Evolutionary conservation across 768 basidiomycete species (phyloP).

Genomic region (Auriculariales sp.): DNA sequence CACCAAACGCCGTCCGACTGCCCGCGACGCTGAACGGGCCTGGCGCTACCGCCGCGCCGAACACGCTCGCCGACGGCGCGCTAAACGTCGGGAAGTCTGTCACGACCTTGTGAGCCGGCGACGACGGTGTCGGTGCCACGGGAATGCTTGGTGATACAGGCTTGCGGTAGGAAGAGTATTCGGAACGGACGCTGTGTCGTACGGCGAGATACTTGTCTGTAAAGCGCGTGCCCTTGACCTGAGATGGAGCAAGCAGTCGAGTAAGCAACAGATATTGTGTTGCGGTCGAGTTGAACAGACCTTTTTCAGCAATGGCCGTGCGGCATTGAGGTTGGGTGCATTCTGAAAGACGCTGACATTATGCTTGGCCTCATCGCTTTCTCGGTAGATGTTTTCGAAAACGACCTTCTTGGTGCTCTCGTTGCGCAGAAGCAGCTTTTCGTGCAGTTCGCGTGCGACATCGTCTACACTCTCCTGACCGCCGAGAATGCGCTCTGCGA

Average conservation of each 20-base stretch:
- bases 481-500: constrained; percentile 81
- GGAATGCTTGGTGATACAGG: constrained; percentile 18
- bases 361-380: constrained; percentile 75
- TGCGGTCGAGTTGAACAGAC: constrained; percentile 27
- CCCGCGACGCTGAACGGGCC: constrained; percentile 69
- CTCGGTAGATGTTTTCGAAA: constrained; percentile 92
- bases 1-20: constrained; percentile 74
- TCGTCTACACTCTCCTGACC: constrained; percentile 95
- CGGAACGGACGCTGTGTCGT: constrained; percentile 37
- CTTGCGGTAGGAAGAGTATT: constrained; percentile 31
- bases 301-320: constrained; percentile 63
- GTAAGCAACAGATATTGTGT: not conserved
- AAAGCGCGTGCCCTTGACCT: constrained; percentile 93
- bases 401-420: constrained; percentile 96
- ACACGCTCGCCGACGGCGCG: constrained; percentile 63
- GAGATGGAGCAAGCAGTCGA: constrained; percentile 5
- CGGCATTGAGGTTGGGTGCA: constrained; percentile 54
- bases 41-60: constrained; percentile 69
- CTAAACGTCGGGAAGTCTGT: constrained; percentile 81
- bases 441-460: constrained; percentile 87
- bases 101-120: constrained; percentile 78
- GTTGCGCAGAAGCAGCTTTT: constrained; percentile 76
- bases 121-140: constrained; percentile 11
- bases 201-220: constrained; percentile 89
- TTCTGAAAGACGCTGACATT: constrained; percentile 79